phyloP scores from a whole-genome alignment of 2,329 filamentous ascomycete genomes.

The Aureobasidium lini region DNA sequence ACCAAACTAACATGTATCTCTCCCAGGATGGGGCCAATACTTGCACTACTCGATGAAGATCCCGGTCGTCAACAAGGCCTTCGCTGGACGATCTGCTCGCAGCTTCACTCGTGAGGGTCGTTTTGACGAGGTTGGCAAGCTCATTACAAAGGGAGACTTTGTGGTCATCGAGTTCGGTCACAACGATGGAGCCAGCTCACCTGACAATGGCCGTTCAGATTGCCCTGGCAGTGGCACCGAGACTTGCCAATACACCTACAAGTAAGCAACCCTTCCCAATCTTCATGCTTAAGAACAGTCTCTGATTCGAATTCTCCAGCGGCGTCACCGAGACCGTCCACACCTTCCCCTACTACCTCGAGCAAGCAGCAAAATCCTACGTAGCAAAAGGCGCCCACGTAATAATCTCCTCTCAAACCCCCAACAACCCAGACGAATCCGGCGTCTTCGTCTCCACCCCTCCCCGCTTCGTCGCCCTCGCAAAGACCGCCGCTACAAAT shows the following conservation, averaged over 20 bases:
- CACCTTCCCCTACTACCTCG: slow-evolving; percentile 54
- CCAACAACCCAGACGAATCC: slow-evolving; percentile 56
- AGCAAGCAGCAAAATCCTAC: slow-evolving; percentile 48
- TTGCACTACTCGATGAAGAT: slow-evolving; percentile 46
- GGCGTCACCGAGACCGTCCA: slow-evolving; percentile 48
- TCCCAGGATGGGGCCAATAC: slow-evolving; percentile 55
- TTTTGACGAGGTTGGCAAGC: slow-evolving; percentile 50
- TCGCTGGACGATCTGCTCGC: slow-evolving; percentile 58
- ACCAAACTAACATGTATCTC: background rate
- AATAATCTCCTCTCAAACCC: slow-evolving; percentile 52
- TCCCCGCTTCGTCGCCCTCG: slow-evolving; percentile 51
- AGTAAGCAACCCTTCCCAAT: slow-evolving; percentile 19
- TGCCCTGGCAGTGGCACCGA: slow-evolving; percentile 49
- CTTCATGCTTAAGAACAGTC: background rate
- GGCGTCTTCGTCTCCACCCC: slow-evolving; percentile 44
- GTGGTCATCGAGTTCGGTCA: slow-evolving; percentile 67
- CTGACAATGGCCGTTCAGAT: slow-evolving; percentile 56
- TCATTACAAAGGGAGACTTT: slow-evolving; percentile 52
- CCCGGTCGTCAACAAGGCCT: slow-evolving; percentile 55
- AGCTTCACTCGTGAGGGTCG: slow-evolving; percentile 60
- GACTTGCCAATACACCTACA: slow-evolving; percentile 46
- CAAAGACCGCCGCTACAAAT: slow-evolving; percentile 43
- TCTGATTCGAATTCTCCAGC: background rate
- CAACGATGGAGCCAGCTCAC: slow-evolving; percentile 57
- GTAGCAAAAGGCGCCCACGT: slow-evolving; percentile 53